Evolutionary conservation across 116 monocot genomes (phyloP).

Genomic region (Posidonia oceanica): DNA sequence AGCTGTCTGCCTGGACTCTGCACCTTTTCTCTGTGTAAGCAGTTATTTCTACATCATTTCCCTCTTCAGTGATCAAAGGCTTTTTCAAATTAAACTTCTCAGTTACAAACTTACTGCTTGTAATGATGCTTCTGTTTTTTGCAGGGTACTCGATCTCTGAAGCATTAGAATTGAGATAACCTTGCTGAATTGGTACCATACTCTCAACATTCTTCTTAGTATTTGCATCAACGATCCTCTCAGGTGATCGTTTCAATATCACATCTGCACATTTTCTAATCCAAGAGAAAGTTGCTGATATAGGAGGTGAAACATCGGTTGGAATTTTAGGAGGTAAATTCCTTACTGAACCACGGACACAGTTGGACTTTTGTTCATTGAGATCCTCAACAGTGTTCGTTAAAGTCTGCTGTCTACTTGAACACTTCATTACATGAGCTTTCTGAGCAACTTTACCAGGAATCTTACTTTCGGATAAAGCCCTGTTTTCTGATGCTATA

Average conservation of each 20-base stretch:
- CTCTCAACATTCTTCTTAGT: slow-evolving; percentile 5
- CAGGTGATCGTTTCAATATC: slow-evolving; percentile 51
- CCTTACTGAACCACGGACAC: neutral
- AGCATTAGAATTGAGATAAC: neutral
- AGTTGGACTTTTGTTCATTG: neutral
- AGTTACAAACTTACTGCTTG: neutral
- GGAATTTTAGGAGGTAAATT: slow-evolving; percentile 14
- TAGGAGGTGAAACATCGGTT: slow-evolving; percentile 23
- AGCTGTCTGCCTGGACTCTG: neutral
- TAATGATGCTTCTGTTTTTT: neutral
- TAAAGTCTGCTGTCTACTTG: slow-evolving; percentile 1
- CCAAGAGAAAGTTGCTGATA: slow-evolving; percentile 46
- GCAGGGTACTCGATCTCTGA: neutral
- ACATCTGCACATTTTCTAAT: slow-evolving; percentile 48
- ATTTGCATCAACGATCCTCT: slow-evolving; percentile 15
- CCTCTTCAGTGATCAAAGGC: neutral
- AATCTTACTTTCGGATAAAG: slow-evolving; percentile 20
- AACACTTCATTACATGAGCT: slow-evolving; percentile 12
- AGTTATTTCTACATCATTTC: neutral
- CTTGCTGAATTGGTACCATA: neutral
- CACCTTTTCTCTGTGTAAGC: slow-evolving; percentile 2
- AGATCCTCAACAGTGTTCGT: neutral
- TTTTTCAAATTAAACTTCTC: neutral
- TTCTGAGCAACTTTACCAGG: slow-evolving; percentile 12
- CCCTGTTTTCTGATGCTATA: slow-evolving; percentile 53